Evolutionary conservation across 257 asterid species (phyloP).

Genomic region (Penstemon barbatus): DNA sequence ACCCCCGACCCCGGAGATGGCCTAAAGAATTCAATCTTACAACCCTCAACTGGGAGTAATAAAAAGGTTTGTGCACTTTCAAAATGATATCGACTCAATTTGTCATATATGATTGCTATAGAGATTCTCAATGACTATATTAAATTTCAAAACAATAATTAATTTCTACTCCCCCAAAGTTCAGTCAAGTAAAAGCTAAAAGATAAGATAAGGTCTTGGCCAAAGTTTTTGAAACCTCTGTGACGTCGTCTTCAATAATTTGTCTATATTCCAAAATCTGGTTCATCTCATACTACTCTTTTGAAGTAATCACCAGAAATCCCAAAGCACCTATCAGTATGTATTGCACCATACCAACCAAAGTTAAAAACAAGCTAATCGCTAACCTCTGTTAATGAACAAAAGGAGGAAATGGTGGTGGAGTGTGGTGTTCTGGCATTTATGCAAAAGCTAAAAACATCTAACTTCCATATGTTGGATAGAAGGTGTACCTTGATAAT

Average conservation of each 20-base stretch:
- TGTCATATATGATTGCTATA: too few species aligned
- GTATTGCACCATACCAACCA: constrained; percentile 55
- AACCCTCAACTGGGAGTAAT: too few species aligned
- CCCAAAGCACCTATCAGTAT: constrained; percentile 90
- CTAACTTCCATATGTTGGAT: background rate
- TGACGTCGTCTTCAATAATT: constrained; percentile 6
- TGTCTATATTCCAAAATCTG: background rate
- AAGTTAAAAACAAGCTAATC: constrained; percentile 14
- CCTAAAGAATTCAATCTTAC: too few species aligned
- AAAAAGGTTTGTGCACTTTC: too few species aligned
- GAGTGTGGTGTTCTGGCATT: background rate
- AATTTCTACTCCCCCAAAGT: constrained; percentile 10
- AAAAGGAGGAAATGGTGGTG: background rate
- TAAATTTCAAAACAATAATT: constrained; percentile 14
- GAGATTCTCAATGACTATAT: too few species aligned
- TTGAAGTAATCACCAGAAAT: constrained; percentile 87
- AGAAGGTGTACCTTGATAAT: constrained; percentile 72
- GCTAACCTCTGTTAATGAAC: background rate
- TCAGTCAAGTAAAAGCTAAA: constrained; percentile 11
- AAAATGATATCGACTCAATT: too few species aligned
- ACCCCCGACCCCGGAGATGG: too few species aligned
- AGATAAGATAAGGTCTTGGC: constrained; percentile 18
- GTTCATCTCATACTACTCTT: constrained; percentile 46
- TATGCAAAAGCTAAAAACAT: background rate
- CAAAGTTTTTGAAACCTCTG: constrained; percentile 13